Base-by-base conservation (phyloP, 192 early-diverging fungal genomes). In the Podila epigama region DNA sequence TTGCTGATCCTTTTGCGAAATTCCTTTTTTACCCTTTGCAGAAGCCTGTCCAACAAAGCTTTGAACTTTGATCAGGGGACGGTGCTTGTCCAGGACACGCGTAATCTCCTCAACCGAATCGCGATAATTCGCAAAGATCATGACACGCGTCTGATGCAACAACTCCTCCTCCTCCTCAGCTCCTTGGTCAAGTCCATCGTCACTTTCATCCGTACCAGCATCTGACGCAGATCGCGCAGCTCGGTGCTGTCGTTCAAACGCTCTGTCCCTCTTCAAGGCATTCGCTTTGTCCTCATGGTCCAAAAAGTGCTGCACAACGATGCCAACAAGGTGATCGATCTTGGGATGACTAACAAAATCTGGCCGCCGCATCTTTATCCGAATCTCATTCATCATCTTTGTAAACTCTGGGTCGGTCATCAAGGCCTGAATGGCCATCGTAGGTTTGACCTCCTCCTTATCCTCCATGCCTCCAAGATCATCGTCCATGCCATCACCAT, bases 31-130 rank as follows among this genome's bases (percentile, higher is more conserved):
- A 8, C 83, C 85, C 42, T 83, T 85, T 5, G 61, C 68, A 5
- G 70, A 58, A 1, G 82, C 80, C 64, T 98, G 96, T 0, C 96
- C 96, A 33, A 98, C 89, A 84, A 98, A 98, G 6, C 81, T 81
- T 63, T 88, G 87, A 13, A 88, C 84, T 20, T 84, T 79, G 9
- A 95, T 82, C 63, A 92, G 52, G 0, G 96, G 94, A 8, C 84
- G 65, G 60, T 94, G 90, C 13, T 73, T 36, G 32, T 78, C 52
- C 36, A 98, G 63, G 0, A 89, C 84, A 4, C 80, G 66, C 28
- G 79, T 81, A 75, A 98, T 97, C 82, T 96, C 95, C 32, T 90
- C 89, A 4, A 98, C 96, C 2, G 92, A 92, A 40, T 91, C 92
- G 20, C 96, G 87, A 58, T 84, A 92, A 68, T 89, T 87, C 2